phyloP scores from a whole-genome alignment of 1,284 basidiomycete genomes.

The Nidula niveotomentosa region DNA sequence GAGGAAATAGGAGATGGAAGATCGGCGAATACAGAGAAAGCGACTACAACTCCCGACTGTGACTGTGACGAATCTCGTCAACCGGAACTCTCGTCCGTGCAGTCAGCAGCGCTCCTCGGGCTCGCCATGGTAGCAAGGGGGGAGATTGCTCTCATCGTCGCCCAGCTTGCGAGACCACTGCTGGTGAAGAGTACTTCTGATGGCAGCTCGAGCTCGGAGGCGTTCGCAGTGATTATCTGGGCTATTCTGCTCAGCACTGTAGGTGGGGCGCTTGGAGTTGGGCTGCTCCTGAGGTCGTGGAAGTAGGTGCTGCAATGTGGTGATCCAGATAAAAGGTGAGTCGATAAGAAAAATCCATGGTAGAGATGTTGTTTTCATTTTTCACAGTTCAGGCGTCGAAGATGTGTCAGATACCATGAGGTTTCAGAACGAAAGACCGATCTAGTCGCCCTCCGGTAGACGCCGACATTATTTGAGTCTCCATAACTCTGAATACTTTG shows the following conservation, averaged over 20 bases:
- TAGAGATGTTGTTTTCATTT: too few relatives aligned
- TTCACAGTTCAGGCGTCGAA: too few relatives aligned
- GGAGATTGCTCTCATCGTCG: slow-evolving; percentile 39
- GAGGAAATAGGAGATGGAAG: not conserved
- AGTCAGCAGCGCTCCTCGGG: slow-evolving; percentile 27
- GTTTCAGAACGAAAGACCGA: too few relatives aligned
- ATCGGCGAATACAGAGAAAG: not conserved
- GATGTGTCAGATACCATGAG: too few relatives aligned
- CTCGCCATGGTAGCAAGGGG: slow-evolving; percentile 38
- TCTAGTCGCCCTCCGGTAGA: too few relatives aligned
- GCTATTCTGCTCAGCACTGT: slow-evolving; percentile 35
- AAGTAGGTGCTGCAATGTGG: too few relatives aligned
- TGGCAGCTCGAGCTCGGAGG: slow-evolving; percentile 17
- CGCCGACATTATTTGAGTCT: too few relatives aligned
- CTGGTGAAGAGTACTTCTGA: slow-evolving; percentile 13
- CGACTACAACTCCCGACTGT: not conserved
- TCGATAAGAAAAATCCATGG: too few relatives aligned
- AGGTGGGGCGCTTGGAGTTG: slow-evolving; percentile 32
- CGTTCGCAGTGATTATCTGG: slow-evolving; percentile 39
- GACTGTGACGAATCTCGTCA: too few relatives aligned
- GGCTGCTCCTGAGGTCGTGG: slow-evolving; percentile 1
- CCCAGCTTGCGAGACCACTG: slow-evolving; percentile 31
- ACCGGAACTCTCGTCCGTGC: not conserved
- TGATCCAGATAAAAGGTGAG: too few relatives aligned
- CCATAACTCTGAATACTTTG: too few relatives aligned